Evolutionary conservation across 805 yeast genomes (phyloP).

Genomic region (Wickerhamiella spandovensis): DNA sequence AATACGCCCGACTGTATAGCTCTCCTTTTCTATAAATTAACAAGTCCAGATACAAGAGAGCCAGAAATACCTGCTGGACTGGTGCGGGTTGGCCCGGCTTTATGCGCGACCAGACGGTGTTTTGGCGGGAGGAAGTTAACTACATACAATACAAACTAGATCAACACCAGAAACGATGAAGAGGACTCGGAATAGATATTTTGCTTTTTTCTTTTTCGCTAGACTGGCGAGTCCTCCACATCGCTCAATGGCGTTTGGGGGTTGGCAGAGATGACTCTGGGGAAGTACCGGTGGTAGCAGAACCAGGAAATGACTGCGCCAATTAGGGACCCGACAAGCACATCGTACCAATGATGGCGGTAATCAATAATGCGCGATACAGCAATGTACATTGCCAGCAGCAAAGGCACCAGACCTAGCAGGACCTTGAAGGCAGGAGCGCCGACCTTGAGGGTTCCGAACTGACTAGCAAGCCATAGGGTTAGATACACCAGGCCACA

Average conservation of each 20-base stretch:
- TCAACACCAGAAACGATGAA: too few species aligned
- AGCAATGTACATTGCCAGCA: conserved; percentile 68
- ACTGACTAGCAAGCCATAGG: conserved; percentile 37
- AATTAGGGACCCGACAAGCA: conserved; percentile 53
- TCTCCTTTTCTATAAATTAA: too few species aligned
- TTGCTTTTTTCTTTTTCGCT: too few species aligned
- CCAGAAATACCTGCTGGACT: too few species aligned
- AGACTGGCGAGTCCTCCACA: not conserved
- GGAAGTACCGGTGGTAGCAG: conserved; percentile 43
- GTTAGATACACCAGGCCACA: conserved; percentile 35
- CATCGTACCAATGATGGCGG: conserved; percentile 85
- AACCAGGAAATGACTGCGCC: conserved; percentile 51
- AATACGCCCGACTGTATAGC: too few species aligned
- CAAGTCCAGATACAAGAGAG: too few species aligned
- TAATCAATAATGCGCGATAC: conserved; percentile 81
- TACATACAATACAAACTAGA: too few species aligned
- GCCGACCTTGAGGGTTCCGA: conserved; percentile 28
- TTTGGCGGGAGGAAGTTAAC: too few species aligned
- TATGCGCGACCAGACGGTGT: too few species aligned
- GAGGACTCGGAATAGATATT: too few species aligned
- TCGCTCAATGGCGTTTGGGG: not conserved
- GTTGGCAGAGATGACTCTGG: conserved; percentile 16
- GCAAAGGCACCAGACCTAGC: conserved; percentile 20
- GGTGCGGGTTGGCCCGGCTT: too few species aligned
- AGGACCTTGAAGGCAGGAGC: conserved; percentile 10